Conservation (phyloP, 78 protist species). For the Cavenderia fasciculata region DNA sequence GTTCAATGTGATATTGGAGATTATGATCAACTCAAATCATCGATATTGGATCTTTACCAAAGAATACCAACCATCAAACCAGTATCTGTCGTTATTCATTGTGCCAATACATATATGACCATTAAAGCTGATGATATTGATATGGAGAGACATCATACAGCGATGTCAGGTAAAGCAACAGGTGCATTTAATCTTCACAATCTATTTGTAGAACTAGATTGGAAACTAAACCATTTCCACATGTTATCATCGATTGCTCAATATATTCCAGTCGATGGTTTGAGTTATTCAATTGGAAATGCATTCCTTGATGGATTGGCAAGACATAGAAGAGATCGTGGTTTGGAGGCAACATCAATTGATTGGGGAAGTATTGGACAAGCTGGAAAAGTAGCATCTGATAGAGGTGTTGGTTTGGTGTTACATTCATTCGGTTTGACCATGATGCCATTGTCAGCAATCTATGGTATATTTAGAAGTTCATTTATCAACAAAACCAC, state of each 20-base stretch:
- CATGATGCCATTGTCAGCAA: too few species aligned
- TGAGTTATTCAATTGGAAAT: slow-evolving; percentile 4
- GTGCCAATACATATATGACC: not conserved
- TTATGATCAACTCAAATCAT: not conserved
- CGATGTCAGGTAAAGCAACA: not conserved
- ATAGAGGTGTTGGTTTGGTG: slow-evolving; percentile 17
- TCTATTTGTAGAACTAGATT: not conserved
- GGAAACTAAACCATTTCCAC: slow-evolving; percentile 1
- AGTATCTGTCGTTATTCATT: not conserved
- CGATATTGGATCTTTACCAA: not conserved
- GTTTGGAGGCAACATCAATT: not conserved
- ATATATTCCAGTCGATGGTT: not conserved
- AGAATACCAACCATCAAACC: not conserved
- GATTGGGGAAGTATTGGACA: not conserved
- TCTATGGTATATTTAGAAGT: too few species aligned
- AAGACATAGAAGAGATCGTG: not conserved
- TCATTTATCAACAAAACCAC: too few species aligned
- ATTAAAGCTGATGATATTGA: not conserved
- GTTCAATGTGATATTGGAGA: not conserved
- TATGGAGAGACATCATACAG: not conserved
- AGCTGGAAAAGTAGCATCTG: slow-evolving; percentile 5
- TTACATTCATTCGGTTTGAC: too few species aligned
- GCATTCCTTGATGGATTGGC: slow-evolving; percentile 15
- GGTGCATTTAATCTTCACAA: slow-evolving; percentile 23
- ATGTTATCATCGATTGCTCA: slow-evolving; percentile 15